Evolutionary conservation across 306 rosid genomes (phyloP), one percentile per base, ranked within the genome.

Genomic region (Alnus glutinosa): DNA sequence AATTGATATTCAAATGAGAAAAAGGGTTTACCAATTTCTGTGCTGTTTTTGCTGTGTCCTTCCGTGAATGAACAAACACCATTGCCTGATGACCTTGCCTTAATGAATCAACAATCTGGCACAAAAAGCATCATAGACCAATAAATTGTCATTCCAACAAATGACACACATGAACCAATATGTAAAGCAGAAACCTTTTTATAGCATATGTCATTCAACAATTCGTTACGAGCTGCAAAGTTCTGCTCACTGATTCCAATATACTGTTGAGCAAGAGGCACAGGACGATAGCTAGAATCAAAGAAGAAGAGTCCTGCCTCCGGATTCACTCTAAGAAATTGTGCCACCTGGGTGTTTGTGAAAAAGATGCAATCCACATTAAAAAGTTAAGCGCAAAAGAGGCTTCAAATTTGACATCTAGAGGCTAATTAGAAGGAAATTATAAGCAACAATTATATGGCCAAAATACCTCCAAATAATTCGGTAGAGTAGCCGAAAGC

Each of bases 261-360:
- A 84, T 94, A 94, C 79, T 94, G 98, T 77, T 92, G 98, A 32
- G 98, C 98, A 85, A 94, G 97, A 85, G 98, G 98, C 79, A 94
- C 98, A 32, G 97, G 98, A 70, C 98, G 97, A 78, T 94, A 94
- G 81, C 90, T 94, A 79, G 98, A 85, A 85, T 94, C 98, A 79
- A 94, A 94, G 85, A 87, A 94, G 90, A 94, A 94, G 82, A 94
- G 97, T 77, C 98, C 98, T 2, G 90, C 13, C 37, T 93, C 97
- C 73, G 98, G 90, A 91, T 90, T 94, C 76, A 94, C 98, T 83
- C 98, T 89, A 54, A 94, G 90, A 88, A 94, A 94, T 78, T 94
- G 97, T 70, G 95, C 97, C 83, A 94, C 98, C 98, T 94, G 83
- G 48, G 79, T 68, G 71, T 78, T 68, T 18, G 83, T 49, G 34